Evolutionary conservation across 306 rosid species (phyloP).

Genomic region (Malus orientalis): DNA sequence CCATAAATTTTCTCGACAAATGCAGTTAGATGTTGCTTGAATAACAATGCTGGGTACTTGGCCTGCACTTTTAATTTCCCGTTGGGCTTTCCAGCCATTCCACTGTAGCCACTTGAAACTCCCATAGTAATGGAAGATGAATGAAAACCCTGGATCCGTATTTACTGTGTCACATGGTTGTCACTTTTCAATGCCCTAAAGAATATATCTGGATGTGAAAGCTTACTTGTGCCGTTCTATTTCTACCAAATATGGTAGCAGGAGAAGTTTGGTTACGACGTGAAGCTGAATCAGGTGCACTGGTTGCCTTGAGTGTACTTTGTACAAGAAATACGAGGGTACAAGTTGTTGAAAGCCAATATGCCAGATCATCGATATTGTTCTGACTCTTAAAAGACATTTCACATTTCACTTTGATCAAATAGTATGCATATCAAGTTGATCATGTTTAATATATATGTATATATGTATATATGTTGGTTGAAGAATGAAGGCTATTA

Average conservation of each 20-base stretch:
- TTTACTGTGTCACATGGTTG: not conserved
- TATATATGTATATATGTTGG: not conserved
- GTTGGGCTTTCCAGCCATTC: slow-evolving; percentile 64
- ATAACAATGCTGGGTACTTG: slow-evolving; percentile 77
- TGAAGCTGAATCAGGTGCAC: slow-evolving; percentile 38
- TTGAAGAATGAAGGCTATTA: slow-evolving; percentile 13
- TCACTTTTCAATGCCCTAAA: not conserved
- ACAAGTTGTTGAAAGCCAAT: slow-evolving; percentile 85
- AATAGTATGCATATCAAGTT: not conserved
- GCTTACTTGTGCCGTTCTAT: slow-evolving; percentile 74
- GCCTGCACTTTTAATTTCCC: slow-evolving; percentile 76
- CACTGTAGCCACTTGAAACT: slow-evolving; percentile 78
- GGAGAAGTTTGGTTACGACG: slow-evolving; percentile 67
- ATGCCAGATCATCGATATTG: slow-evolving; percentile 58
- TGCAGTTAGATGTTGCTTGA: slow-evolving; percentile 75
- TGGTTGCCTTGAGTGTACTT: slow-evolving; percentile 78
- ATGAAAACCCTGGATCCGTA: slow-evolving; percentile 55
- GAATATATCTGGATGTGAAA: slow-evolving; percentile 12
- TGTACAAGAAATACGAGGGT: slow-evolving; percentile 74
- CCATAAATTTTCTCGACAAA: slow-evolving; percentile 75
- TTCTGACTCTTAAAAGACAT: slow-evolving; percentile 46
- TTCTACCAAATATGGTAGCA: slow-evolving; percentile 51
- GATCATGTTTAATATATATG: slow-evolving; percentile 1
- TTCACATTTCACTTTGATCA: slow-evolving; percentile 2
- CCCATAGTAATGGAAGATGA: slow-evolving; percentile 68